Conservation (phyloP, 345 rosid species). For the Sisymbrium altissimum region DNA sequence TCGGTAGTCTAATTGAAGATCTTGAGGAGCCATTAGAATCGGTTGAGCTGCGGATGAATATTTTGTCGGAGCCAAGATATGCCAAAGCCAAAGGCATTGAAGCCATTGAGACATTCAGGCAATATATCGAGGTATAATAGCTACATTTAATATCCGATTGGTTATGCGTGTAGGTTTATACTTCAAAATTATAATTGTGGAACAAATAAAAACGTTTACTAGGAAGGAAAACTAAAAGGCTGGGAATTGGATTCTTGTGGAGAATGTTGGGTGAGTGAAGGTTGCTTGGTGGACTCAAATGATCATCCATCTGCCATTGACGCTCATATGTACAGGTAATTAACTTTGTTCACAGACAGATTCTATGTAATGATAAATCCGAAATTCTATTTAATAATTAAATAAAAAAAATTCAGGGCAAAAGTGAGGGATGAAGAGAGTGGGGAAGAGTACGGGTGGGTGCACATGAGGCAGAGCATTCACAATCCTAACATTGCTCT, state of each 20-base stretch:
- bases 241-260: slow-evolving; percentile 91
- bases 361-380: not conserved
- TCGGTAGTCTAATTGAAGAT: slow-evolving; percentile 72
- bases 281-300: slow-evolving; percentile 81
- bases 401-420: slow-evolving; percentile 43
- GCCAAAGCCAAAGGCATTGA: slow-evolving; percentile 70
- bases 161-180: not conserved
- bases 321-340: slow-evolving; percentile 91
- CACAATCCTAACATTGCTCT: slow-evolving; percentile 87
- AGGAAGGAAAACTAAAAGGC: slow-evolving; percentile 70
- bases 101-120: slow-evolving; percentile 71
- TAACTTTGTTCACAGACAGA: not conserved
- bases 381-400: not conserved
- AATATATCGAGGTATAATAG: slow-evolving; percentile 54
- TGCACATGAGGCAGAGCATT: slow-evolving; percentile 84
- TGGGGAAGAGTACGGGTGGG: slow-evolving; percentile 75
- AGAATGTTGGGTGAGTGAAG: slow-evolving; percentile 92
- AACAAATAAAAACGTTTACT: not conserved
- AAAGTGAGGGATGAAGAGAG: slow-evolving; percentile 50
- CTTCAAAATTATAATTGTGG: not conserved
- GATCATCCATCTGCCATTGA: slow-evolving; percentile 70
- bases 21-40: slow-evolving; percentile 73
- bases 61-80: slow-evolving; percentile 61
- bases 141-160: not conserved
- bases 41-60: slow-evolving; percentile 64